Evolutionary conservation across 2,329 filamentous ascomycete genomes (phyloP), one percentile per base, ranked within the genome.

Genomic region (Aureobasidium sp.): DNA sequence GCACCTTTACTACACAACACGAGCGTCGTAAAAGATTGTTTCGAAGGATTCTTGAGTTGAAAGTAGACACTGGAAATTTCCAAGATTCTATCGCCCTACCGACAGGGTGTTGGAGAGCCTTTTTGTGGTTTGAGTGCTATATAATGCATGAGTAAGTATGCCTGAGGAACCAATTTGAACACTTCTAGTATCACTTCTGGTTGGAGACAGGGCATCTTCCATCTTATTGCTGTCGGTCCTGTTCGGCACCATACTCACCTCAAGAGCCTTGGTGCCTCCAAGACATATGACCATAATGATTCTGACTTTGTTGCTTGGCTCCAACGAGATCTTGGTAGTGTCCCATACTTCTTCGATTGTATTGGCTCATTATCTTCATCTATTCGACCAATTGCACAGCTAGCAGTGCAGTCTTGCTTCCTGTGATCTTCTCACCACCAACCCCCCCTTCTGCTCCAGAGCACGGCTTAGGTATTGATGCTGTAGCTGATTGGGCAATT

Each of bases 351-450:
- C 14, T 60, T 82, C 10, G 79, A 82, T 64, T 81, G 79, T 63
- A 80, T 82, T 53, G 76, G 76, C 2, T 76, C 73, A 2, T 63
- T 74, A 30, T 60, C 68, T 2, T 74, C 74, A 0, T 75, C 74
- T 5, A 58, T 82, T 5, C 59, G 60, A 27, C 78, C 75, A 2
- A 66, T 84, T 29, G 70, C 72, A 4, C 71, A 71, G 57, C 67
- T 85, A 21, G 79, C 77, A 0, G 65, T 71, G 81, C 80, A 0
- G 66, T 83, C 14, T 73, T 85, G 66, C 64, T 85, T 5, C 81
- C 81, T 0, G 74, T 84, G 14, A 79, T 84, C 54, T 58, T 81
- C 39, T 71, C 66, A 38, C 76, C 82, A 56, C 74, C 79, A 0
- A 74, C 68, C 0, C 69, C 73, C 4, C 68, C 67, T 1, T 66